Percentiles rank a stretch among this genome's conserved stretches.
Conservation (phyloP, 2,329 filamentous ascomycete species). For the Diaporthe vaccinii region DNA sequence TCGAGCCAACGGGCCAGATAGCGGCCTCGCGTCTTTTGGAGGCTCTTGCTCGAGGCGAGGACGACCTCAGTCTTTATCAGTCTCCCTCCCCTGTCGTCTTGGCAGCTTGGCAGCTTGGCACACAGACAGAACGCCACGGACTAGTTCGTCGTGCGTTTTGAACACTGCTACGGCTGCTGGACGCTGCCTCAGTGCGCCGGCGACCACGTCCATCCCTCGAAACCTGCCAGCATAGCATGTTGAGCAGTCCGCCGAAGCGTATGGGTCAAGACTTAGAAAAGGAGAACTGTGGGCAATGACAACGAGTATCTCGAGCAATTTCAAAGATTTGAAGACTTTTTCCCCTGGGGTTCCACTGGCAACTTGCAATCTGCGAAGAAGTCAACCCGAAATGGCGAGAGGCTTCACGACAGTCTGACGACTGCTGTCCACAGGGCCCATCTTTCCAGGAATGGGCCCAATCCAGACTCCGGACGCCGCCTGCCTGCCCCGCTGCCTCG, state of each 20-base stretch:
- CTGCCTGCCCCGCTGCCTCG: constrained; percentile 21
- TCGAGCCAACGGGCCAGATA: constrained; percentile 8
- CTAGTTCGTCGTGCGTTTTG: background rate
- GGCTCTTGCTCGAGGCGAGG: constrained; percentile 20
- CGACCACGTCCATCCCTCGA: background rate
- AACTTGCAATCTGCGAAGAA: constrained; percentile 10
- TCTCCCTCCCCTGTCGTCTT: background rate
- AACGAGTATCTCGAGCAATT: background rate
- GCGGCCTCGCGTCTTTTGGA: constrained; percentile 23
- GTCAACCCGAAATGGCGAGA: constrained; percentile 30
- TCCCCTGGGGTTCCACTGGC: background rate
- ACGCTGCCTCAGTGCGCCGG: background rate
- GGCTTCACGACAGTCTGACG: constrained; percentile 28
- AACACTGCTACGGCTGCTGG: background rate
- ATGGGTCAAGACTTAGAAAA: background rate
- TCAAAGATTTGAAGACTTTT: constrained; percentile 13
- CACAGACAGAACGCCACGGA: background rate
- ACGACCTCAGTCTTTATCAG: constrained; percentile 1
- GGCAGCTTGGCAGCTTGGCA: constrained; percentile 17
- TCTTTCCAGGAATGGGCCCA: background rate
- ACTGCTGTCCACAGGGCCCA: constrained; percentile 19
- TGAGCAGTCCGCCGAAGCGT: background rate
- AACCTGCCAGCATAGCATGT: background rate
- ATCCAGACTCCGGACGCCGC: constrained; percentile 8
- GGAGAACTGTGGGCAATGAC: background rate